A percentile compares a stretch with the other conserved stretches of the same genome.
Evolutionary conservation across 139 green algal genomes (phyloP).

Genomic region (Nannochloris sp.): DNA sequence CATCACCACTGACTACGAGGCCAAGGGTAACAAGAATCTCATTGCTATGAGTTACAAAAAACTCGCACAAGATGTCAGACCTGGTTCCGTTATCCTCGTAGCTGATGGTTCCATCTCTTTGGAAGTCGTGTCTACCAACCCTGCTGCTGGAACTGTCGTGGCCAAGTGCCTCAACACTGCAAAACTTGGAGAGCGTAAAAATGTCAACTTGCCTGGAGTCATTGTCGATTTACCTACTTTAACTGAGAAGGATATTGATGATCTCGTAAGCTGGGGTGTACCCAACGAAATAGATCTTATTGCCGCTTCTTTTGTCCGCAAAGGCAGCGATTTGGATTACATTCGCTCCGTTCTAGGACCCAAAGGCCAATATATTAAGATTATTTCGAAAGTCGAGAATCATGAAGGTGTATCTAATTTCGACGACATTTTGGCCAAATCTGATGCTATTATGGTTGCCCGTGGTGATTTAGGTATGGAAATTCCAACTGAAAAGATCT

Average conservation of each 20-base stretch:
- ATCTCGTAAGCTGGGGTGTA: constrained; percentile 91
- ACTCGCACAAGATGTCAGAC: constrained; percentile 76
- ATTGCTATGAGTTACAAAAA: constrained; percentile 93
- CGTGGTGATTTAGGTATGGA: constrained; percentile 98
- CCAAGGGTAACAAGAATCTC: constrained; percentile 61
- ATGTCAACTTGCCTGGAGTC: constrained; percentile 95
- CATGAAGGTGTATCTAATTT: constrained; percentile 95
- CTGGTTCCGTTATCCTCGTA: constrained; percentile 79
- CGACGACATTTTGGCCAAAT: constrained; percentile 85
- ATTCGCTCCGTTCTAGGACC: constrained; percentile 82
- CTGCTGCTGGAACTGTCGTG: constrained; percentile 63
- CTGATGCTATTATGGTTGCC: constrained; percentile 82
- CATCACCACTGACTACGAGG: constrained; percentile 90
- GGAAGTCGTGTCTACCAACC: constrained; percentile 78
- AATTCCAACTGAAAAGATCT: constrained; percentile 99
- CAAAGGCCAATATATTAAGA: constrained; percentile 74
- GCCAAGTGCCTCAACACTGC: constrained; percentile 85
- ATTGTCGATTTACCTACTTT: constrained; percentile 95
- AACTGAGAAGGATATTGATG: constrained; percentile 91
- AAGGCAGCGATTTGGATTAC: constrained; percentile 82
- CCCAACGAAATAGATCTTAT: constrained; percentile 98
- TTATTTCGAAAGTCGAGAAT: constrained; percentile 98
- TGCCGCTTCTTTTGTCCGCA: constrained; percentile 96
- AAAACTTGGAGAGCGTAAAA: constrained; percentile 95
- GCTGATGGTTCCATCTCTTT: constrained; percentile 95